phyloP scores from a whole-genome alignment of 306 rosid species.

The Vigna nakashimae region DNA sequence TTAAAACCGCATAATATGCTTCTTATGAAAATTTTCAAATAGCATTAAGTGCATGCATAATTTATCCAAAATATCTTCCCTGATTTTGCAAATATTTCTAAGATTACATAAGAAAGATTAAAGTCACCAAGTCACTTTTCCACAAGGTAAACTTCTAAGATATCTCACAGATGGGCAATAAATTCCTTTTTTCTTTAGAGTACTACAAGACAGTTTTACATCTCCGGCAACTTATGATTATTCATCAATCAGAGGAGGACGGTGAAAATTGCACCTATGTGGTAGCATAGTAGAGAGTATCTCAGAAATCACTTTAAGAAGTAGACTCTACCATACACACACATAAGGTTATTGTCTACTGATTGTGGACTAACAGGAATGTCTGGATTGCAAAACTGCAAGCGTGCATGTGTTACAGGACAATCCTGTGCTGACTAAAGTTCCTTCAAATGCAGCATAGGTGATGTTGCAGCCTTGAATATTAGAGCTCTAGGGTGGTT shows the following conservation, averaged over 20 bases:
- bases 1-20: neutral
- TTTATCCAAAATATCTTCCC: neutral
- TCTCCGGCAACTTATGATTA: neutral
- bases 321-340: too few relatives aligned
- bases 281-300: too few relatives aligned
- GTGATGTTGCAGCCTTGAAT: neutral
- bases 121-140: neutral
- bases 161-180: neutral
- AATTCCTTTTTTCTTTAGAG: neutral
- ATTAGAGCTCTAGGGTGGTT: neutral
- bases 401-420: neutral
- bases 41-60: conserved; percentile 5
- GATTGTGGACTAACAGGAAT: too few relatives aligned
- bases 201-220: neutral
- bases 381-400: too few relatives aligned
- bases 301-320: too few relatives aligned
- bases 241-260: too few relatives aligned
- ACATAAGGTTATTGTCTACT: too few relatives aligned
- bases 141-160: conserved; percentile 15
- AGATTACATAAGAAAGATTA: neutral
- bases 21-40: neutral
- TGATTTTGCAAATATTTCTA: neutral
- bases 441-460: neutral
- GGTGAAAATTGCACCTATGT: too few relatives aligned
- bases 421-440: neutral